Evolutionary conservation across 169 alveolate genomes (phyloP).

Genomic region (Sarcocystis neurona): DNA sequence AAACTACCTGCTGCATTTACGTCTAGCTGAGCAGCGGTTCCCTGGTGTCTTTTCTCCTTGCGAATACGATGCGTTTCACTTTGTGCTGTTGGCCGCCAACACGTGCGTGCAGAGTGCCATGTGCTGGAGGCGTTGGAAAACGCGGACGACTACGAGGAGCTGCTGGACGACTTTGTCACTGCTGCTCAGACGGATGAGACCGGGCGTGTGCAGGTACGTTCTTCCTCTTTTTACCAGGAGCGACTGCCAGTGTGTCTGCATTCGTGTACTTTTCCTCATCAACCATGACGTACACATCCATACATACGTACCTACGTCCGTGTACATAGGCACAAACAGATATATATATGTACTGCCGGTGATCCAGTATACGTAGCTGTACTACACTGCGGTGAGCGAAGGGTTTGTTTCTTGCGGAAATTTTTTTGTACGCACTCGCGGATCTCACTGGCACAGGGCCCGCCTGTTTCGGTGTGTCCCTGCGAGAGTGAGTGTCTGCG

Average conservation of each 20-base stretch:
- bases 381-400: too few species aligned
- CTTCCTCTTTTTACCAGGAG: background rate
- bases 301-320: background rate
- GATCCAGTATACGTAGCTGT: too few species aligned
- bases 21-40: too few species aligned
- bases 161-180: slow-evolving; percentile 4
- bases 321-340: background rate
- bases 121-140: slow-evolving; percentile 17
- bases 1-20: too few species aligned
- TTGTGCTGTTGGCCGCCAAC: background rate
- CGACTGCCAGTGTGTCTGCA: background rate
- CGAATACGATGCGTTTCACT: too few species aligned
- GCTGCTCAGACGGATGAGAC: background rate
- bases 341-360: background rate
- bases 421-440: too few species aligned
- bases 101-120: background rate
- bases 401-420: too few species aligned
- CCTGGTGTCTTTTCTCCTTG: too few species aligned
- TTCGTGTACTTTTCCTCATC: background rate
- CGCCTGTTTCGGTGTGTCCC: too few species aligned
- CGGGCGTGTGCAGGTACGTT: background rate
- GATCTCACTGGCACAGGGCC: too few species aligned
- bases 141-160: slow-evolving; percentile 21
- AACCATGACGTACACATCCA: background rate
- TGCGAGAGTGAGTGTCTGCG: too few species aligned